Evolutionary conservation across 2,329 filamentous ascomycete species (phyloP).

Genomic region (Dactylonectria estremocensis): DNA sequence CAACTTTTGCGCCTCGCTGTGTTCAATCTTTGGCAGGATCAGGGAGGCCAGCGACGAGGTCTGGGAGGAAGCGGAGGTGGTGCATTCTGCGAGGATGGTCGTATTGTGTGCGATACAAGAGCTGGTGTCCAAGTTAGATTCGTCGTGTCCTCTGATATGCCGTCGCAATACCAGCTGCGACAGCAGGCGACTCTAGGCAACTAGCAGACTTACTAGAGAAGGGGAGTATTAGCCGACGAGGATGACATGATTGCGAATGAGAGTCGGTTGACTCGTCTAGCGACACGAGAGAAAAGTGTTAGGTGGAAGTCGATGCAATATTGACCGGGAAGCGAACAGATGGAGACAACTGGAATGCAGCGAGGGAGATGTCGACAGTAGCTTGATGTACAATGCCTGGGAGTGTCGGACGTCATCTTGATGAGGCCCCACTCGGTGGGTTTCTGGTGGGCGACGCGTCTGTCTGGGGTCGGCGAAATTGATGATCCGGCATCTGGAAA

Average conservation of each 20-base stretch:
- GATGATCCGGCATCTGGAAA: conserved; percentile 42
- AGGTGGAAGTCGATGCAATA: background rate
- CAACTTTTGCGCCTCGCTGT: conserved; percentile 85
- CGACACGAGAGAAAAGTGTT: background rate
- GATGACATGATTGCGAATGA: conserved; percentile 72
- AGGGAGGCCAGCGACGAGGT: conserved; percentile 91
- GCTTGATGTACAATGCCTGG: conserved; percentile 41
- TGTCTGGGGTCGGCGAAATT: conserved; percentile 32
- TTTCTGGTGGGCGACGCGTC: conserved; percentile 13
- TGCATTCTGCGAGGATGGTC: conserved; percentile 95
- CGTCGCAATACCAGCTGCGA: background rate
- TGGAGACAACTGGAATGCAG: background rate
- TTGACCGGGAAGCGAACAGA: background rate
- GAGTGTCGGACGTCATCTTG: conserved; percentile 43
- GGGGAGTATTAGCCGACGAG: conserved; percentile 77
- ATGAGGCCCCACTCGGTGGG: conserved; percentile 37
- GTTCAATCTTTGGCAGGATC: conserved; percentile 95
- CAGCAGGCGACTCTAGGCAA: too few relatives aligned
- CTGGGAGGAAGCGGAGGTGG: conserved; percentile 85
- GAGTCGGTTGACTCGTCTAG: background rate
- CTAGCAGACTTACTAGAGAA: conserved; percentile 76
- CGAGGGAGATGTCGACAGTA: conserved; percentile 21
- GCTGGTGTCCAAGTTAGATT: conserved; percentile 61
- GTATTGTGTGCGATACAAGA: conserved; percentile 94
- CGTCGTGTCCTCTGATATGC: background rate